Base-by-base conservation (phyloP, 1,139 yeast genomes). In the Suhomyces ambrosiae region DNA sequence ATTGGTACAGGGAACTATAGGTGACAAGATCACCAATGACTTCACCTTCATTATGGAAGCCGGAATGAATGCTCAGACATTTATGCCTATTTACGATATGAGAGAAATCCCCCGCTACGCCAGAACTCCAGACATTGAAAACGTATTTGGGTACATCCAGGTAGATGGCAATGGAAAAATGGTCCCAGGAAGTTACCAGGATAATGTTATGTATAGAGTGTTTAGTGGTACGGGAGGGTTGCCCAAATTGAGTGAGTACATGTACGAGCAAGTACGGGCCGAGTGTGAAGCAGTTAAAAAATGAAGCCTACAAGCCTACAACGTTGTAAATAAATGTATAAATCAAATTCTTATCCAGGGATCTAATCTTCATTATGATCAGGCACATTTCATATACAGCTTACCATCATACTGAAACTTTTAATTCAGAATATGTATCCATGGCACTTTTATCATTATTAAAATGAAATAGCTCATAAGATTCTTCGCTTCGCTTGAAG, bases 71-170 rank as follows among this genome's bases (percentile, higher is more conserved):
- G 74, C 76, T 15, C 58, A 68, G 28, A 62, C 75, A 0, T 81
- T 61, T 58, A 80, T 84, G 83, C 87, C 89, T 5, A 74, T 86
- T 30, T 83, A 79, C 50, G 95, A 86, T 54, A 70, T 82, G 46
- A 68, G 94, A 42, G 78, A 74, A 37, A 72, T 80, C 2, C 90
- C 94, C 1, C 65, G 76, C 16, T 79, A 76, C 46, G 86, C 86
- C 9, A 70, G 94, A 40, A 74, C 79, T 14, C 89, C 94, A 0
- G 86, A 82, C 16, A 77, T 84, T 4, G 88, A 82, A 45, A 84
- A 83, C 50, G 80, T 80, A 1, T 67, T 81, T 41, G 95, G 95
- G 1, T 84, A 82, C 50, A 80, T 86, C 5, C 73, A 73, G 46
- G 82, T 86, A 4, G 76, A 76, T 46, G 60, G 53, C 0, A 58